Base-by-base conservation (phyloP, 2,329 filamentous ascomycete genomes). In the Phaeosphaeria sp. region DNA sequence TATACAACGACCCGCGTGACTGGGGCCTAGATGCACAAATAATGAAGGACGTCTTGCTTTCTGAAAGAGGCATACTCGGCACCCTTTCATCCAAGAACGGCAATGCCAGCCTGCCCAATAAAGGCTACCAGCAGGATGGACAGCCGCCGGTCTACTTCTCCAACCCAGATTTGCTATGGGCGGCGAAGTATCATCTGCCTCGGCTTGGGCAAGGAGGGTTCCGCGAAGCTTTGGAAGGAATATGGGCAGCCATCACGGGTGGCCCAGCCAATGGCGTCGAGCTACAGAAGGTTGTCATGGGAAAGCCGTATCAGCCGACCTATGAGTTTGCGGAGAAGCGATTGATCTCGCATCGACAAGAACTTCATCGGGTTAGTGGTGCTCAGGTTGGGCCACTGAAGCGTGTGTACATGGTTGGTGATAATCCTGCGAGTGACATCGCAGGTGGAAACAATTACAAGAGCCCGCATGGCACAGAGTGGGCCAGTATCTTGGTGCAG, bases 1-100 rank as follows among this genome's bases (percentile, higher is more conserved):
- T 97, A 6, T 97, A 94, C 84, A 96, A 97, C 75, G 95, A 98
- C 77, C 93, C 95, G 3, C 87, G 95, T 55, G 95, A 99, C 80
- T 99, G 95, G 95, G 93, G 91, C 0, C 84, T 97, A 9, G 94
- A 98, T 76, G 87, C 88, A 2, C 91, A 96, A 73, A 81, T 98
- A 67, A 90, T 98, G 56, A 78, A 90, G 53, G 95, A 99, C 76
- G 80, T 97, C 11, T 81, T 98, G 6, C 83, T 96, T 42, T 97
- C 93, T 0, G 82, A 86, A 18, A 69, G 84, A n/a, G 95, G 95
- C 18, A 86, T 91, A 55, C 74, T 97, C 3, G 95, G 94, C 24
- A 97, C 94, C 0, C 83, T 91, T 43, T 94, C 91, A 0, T 64
- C 82, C 11, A 88, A 86, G 51, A 96, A 97, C 74, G 89, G 88